phyloP scores from a whole-genome alignment of 495 filamentous ascomycete genomes.

The Hypoxylon intermedium region DNA sequence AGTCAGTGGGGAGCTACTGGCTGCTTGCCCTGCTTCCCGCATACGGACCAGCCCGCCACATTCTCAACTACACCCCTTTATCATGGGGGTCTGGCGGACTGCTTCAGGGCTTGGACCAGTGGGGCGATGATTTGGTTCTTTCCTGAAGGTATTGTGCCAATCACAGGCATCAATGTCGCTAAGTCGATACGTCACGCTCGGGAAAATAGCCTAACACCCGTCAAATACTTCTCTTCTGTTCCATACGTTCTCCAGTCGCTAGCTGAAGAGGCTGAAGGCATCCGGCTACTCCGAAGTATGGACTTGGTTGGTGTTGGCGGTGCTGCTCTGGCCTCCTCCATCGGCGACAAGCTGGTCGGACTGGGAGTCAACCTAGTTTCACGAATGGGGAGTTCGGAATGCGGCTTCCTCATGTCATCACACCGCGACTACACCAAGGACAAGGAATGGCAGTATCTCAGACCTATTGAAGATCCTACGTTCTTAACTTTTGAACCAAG shows the following conservation, averaged over 20 bases:
- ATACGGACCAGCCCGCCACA: slow-evolving; percentile 47
- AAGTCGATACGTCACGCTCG: slow-evolving; percentile 43
- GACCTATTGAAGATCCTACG: slow-evolving; percentile 33
- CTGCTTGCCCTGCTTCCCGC: slow-evolving; percentile 52
- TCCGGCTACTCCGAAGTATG: slow-evolving; percentile 53
- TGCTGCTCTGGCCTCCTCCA: slow-evolving; percentile 54
- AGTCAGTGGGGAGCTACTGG: slow-evolving; percentile 57
- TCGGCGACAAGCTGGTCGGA: slow-evolving; percentile 56
- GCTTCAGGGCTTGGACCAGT: slow-evolving; percentile 61
- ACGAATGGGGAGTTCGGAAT: slow-evolving; percentile 65
- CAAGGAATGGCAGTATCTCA: slow-evolving; percentile 72
- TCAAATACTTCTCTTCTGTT: slow-evolving; percentile 64
- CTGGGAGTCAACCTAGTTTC: slow-evolving; percentile 60
- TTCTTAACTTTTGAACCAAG: slow-evolving; percentile 62
- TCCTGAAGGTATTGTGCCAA: slow-evolving; percentile 54
- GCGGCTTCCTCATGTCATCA: slow-evolving; percentile 62
- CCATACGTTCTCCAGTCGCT: slow-evolving; percentile 63
- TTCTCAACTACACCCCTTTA: slow-evolving; percentile 69
- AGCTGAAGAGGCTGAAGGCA: slow-evolving; percentile 42
- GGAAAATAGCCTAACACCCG: slow-evolving; percentile 10
- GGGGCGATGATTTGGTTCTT: slow-evolving; percentile 62
- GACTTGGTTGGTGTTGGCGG: slow-evolving; percentile 65
- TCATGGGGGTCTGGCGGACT: slow-evolving; percentile 66
- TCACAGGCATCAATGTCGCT: slow-evolving; percentile 57
- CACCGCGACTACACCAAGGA: slow-evolving; percentile 60